Evolutionary conservation across 2,329 filamentous ascomycete species (phyloP).

Genomic region (Phialemonium atrogriseum): DNA sequence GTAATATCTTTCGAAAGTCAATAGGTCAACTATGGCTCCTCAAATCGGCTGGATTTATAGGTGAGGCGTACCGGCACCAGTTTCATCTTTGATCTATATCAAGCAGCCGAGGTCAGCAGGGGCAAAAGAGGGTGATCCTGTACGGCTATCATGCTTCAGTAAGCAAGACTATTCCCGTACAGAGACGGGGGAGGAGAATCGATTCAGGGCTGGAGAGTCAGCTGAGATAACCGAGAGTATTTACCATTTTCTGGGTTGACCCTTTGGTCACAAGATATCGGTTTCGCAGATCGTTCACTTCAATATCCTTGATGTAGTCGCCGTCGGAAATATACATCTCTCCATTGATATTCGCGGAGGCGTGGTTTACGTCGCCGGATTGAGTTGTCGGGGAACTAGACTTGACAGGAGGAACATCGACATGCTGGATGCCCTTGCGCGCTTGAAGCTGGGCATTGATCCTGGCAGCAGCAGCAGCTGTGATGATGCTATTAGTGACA

Average conservation of each 20-base stretch:
- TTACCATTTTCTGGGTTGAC: constrained; percentile 99
- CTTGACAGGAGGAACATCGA: constrained; percentile 77
- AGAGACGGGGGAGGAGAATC: constrained; percentile 20
- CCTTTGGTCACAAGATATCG: constrained; percentile 96
- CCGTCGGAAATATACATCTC: constrained; percentile 94
- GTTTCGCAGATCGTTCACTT: constrained; percentile 96
- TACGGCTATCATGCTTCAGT: constrained; percentile 59
- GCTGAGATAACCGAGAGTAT: constrained; percentile 62
- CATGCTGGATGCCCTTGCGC: constrained; percentile 83
- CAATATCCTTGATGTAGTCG: constrained; percentile 97
- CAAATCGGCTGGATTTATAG: constrained; percentile 39
- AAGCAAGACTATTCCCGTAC: constrained; percentile 60
- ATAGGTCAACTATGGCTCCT: constrained; percentile 52
- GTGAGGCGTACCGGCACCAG: constrained; percentile 92
- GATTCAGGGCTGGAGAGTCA: constrained; percentile 37
- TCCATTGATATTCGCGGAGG: constrained; percentile 57
- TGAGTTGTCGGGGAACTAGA: constrained; percentile 41
- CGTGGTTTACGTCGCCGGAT: constrained; percentile 23
- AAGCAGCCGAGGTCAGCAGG: constrained; percentile 87
- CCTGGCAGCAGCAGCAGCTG: constrained; percentile 79
- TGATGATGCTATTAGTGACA: constrained; percentile 17
- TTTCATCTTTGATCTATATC: constrained; percentile 99
- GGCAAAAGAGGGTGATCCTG: constrained; percentile 63
- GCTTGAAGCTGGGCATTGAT: constrained; percentile 79
- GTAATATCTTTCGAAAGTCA: constrained; percentile 83